These are phyloP conservation scores for Gardenia jasminoides DNA, from an alignment of 257 asterid genomes.

Conservation along the genomic window DNA sequence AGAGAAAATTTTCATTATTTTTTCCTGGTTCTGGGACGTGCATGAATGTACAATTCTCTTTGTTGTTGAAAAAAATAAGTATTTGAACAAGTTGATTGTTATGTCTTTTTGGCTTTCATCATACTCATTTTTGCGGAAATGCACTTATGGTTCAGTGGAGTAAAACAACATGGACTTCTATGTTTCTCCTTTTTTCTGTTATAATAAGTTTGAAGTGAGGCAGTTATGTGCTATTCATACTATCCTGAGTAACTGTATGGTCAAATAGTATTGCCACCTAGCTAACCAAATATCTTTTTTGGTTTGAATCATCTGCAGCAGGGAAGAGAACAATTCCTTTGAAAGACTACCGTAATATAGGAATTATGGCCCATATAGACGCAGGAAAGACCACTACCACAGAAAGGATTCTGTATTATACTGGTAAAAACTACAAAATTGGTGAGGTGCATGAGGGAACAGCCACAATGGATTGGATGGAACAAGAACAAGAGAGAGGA, in stretches of 20 bases:
- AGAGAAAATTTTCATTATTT: background rate
- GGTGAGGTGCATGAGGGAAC: conserved; percentile 99
- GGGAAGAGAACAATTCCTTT: conserved; percentile 73
- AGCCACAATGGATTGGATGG: conserved; percentile 99
- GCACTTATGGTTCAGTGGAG: background rate
- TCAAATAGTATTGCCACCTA: background rate
- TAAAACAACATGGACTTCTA: background rate
- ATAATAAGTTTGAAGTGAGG: too few relatives aligned
- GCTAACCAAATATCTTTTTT: conserved; percentile 3
- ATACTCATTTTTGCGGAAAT: background rate
- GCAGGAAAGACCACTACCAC: conserved; percentile 99
- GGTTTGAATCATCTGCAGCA: conserved; percentile 38
- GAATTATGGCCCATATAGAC: conserved; percentile 97
- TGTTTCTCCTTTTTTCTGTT: too few relatives aligned
- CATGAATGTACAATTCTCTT: background rate
- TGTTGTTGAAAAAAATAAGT: background rate
- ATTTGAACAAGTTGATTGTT: background rate
- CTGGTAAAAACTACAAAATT: conserved; percentile 91
- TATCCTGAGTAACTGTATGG: background rate
- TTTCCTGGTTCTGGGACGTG: background rate
- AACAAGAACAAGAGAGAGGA: conserved; percentile 98
- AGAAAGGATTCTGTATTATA: conserved; percentile 77
- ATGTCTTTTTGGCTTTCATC: background rate
- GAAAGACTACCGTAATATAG: conserved; percentile 87
- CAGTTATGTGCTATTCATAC: background rate